These are phyloP conservation scores for Lactifluus volemus DNA, from an alignment of 768 basidiomycete genomes.

Conservation along the genomic window DNA sequence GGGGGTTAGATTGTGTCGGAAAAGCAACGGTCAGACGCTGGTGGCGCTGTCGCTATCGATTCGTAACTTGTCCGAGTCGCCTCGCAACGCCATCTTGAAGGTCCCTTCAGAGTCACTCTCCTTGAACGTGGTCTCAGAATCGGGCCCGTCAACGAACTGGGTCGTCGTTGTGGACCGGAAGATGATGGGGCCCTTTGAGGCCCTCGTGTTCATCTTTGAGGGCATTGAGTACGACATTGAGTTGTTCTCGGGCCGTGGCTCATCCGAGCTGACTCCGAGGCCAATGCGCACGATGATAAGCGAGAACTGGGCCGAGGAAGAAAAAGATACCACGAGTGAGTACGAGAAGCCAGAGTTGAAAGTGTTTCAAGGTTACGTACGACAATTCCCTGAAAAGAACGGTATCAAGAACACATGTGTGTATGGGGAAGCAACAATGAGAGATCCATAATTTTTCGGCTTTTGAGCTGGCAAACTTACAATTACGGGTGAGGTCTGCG, in stretches of 20 bases:
- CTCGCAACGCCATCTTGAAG: constrained; percentile 4
- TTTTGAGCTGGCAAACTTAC: constrained; percentile 3
- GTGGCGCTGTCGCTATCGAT: background rate
- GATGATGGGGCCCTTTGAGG: constrained; percentile 3
- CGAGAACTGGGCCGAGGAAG: constrained; percentile 12
- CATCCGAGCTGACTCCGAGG: constrained; percentile 13
- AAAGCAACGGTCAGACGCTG: background rate
- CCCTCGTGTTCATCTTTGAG: constrained; percentile 1
- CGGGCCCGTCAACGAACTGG: background rate
- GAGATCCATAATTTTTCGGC: background rate
- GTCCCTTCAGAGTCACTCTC: background rate
- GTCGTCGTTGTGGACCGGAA: constrained; percentile 16
- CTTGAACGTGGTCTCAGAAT: background rate
- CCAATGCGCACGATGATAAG: constrained; percentile 18
- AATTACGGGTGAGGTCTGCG: constrained; percentile 15
- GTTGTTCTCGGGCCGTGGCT: background rate
- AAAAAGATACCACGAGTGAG: background rate
- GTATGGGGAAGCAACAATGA: background rate
- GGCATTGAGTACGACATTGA: constrained; percentile 16
- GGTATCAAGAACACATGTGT: background rate
- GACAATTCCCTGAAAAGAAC: constrained; percentile 11
- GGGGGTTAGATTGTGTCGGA: background rate
- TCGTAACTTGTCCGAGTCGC: background rate
- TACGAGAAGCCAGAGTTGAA: background rate
- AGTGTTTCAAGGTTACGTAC: constrained; percentile 12